phyloP scores from a whole-genome alignment of 2,329 filamentous ascomycete genomes.

The Pestalotiopsis sp. region DNA sequence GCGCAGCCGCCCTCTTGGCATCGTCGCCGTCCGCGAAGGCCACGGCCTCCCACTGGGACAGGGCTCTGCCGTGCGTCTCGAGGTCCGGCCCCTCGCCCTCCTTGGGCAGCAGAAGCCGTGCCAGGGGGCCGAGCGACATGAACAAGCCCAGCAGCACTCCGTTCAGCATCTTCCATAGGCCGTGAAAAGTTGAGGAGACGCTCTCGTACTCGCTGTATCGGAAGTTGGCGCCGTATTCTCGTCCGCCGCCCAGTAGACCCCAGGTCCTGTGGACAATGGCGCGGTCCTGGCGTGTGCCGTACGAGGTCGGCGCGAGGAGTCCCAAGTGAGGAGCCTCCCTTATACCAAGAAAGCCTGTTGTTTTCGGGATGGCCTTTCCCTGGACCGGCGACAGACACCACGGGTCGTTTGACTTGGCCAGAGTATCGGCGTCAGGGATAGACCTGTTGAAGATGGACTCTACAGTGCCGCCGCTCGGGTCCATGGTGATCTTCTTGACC shows the following conservation, averaged over 20 bases:
- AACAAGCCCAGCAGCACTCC: slow-evolving; percentile 1
- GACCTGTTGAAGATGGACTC: slow-evolving; percentile 16
- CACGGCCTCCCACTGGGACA: slow-evolving; percentile 18
- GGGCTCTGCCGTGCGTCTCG: slow-evolving; percentile 12
- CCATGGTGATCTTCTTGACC: slow-evolving; percentile 11
- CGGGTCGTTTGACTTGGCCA: slow-evolving; percentile 13
- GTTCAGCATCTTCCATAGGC: slow-evolving; percentile 12
- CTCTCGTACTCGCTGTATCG: slow-evolving; percentile 21
- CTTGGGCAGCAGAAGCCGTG: slow-evolving; percentile 13
- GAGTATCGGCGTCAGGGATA: background rate
- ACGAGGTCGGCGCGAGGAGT: slow-evolving; percentile 14
- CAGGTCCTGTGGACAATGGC: slow-evolving; percentile 22
- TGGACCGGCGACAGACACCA: slow-evolving; percentile 19
- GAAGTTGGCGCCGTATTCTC: slow-evolving; percentile 20
- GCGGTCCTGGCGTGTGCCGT: slow-evolving; percentile 15
- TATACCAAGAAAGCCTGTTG: slow-evolving; percentile 17
- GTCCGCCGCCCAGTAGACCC: slow-evolving; percentile 18
- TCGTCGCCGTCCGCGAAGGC: slow-evolving; percentile 17
- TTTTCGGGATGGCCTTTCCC: background rate
- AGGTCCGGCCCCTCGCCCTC: slow-evolving; percentile 22
- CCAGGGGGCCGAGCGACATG: slow-evolving; percentile 11
- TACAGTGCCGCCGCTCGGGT: slow-evolving; percentile 19
- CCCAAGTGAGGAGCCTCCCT: slow-evolving; percentile 17
- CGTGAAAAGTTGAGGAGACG: slow-evolving; percentile 14
- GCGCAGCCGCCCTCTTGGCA: slow-evolving; percentile 13